Percentiles rank a stretch among this genome's conserved stretches.
phyloP scores from a whole-genome alignment of 192 early-diverging fungal species.

The Podila verticillata region DNA sequence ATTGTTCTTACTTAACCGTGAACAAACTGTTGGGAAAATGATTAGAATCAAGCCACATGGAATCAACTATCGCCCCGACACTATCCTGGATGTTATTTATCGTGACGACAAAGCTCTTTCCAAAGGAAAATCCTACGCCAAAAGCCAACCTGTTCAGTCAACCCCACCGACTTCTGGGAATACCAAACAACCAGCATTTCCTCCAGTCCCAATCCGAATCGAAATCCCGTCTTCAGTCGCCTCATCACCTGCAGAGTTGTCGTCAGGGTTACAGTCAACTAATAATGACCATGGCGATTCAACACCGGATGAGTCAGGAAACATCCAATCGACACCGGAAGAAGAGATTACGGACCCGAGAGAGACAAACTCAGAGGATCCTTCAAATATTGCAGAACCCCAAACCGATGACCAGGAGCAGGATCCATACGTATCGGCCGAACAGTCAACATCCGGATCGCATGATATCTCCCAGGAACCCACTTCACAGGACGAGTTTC shows the following conservation, averaged over 20 bases:
- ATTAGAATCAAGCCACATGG: conserved; percentile 27
- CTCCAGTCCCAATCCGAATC: background rate
- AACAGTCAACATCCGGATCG: too few species aligned
- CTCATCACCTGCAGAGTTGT: background rate
- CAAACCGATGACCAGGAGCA: too few species aligned
- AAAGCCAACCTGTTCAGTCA: too few species aligned
- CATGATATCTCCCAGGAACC: too few species aligned
- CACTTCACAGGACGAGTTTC: background rate
- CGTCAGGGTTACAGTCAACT: background rate
- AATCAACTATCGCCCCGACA: conserved; percentile 26
- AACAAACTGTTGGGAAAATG: background rate
- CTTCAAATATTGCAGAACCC: too few species aligned
- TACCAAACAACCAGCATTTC: background rate
- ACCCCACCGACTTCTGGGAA: too few species aligned
- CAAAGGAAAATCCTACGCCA: background rate
- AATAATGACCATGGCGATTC: too few species aligned
- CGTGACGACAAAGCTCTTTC: background rate
- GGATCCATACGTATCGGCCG: too few species aligned
- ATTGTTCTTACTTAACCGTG: background rate
- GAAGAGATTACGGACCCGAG: too few species aligned
- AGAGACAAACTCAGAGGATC: too few species aligned
- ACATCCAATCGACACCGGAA: too few species aligned
- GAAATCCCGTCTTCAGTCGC: background rate
- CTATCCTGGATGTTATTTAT: conserved; percentile 29
- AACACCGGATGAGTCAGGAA: too few species aligned